Percentiles rank a stretch among this genome's conserved stretches.
Conservation (phyloP, 1,284 basidiomycete genomes). For the Porogramme epimiltina region DNA sequence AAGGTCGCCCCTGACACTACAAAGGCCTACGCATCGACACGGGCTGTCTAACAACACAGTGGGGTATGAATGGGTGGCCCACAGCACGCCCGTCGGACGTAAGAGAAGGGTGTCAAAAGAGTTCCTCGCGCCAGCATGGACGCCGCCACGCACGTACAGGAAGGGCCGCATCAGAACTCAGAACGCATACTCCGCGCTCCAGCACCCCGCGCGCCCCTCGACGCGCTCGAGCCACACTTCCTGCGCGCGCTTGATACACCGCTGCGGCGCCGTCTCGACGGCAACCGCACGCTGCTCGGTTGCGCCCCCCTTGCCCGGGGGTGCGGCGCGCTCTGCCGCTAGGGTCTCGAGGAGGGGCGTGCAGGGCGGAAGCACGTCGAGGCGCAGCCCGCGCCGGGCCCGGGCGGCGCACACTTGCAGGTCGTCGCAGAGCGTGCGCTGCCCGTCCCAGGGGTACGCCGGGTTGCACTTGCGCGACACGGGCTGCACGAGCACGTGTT, state of each 20-base stretch:
- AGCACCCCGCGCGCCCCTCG: slow-evolving; percentile 6
- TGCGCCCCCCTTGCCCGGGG: neutral
- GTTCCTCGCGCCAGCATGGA: no score
- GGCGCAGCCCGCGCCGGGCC: neutral
- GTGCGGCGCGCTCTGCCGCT: neutral
- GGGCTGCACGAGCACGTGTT: slow-evolving; percentile 2
- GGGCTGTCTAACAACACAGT: no score
- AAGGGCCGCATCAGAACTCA: no score
- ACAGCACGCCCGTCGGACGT: no score
- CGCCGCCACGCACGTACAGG: no score
- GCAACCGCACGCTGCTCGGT: neutral
- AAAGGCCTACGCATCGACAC: no score
- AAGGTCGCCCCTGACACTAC: no score
- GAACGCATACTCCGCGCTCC: slow-evolving; percentile 1
- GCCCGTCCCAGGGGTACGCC: neutral
- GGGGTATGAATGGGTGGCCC: no score
- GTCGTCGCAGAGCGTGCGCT: neutral
- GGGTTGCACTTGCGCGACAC: neutral
- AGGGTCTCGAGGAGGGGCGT: neutral
- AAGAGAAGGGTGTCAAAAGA: no score
- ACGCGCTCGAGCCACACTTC: slow-evolving; percentile 4
- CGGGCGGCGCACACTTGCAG: neutral
- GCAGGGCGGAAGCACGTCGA: neutral
- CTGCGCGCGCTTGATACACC: neutral
- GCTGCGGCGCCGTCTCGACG: neutral